Conservation (phyloP, 495 filamentous ascomycete genomes). For the Neurospora pannonica region DNA sequence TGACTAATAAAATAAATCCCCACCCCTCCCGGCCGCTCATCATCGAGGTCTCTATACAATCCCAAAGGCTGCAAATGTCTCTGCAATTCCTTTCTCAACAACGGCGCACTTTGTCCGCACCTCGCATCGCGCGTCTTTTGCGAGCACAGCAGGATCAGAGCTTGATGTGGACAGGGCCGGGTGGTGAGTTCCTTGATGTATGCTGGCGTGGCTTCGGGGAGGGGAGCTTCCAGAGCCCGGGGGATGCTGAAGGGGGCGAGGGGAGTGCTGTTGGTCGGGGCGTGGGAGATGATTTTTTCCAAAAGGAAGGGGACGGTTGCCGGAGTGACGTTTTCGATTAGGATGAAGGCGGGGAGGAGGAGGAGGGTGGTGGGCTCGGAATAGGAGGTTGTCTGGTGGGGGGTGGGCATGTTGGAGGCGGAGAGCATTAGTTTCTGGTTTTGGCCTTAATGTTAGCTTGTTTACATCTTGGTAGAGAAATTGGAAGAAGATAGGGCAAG, state of each 20-base stretch:
- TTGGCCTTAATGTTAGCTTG: not conserved
- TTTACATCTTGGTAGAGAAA: not conserved
- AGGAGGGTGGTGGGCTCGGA: slow-evolving; percentile 69
- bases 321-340: slow-evolving; percentile 81
- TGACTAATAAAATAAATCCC: slow-evolving; percentile 95
- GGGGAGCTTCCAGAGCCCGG: slow-evolving; percentile 45
- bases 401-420: slow-evolving; percentile 84
- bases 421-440: slow-evolving; percentile 76
- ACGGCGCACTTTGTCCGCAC: slow-evolving; percentile 85
- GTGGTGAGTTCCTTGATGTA: slow-evolving; percentile 44
- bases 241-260: slow-evolving; percentile 36
- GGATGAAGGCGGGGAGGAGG: slow-evolving; percentile 76
- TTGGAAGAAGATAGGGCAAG: not conserved
- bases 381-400: slow-evolving; percentile 46
- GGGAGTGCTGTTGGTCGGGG: slow-evolving; percentile 67
- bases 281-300: slow-evolving; percentile 55
- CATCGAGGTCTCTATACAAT: slow-evolving; percentile 76
- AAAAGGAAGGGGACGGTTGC: slow-evolving; percentile 64
- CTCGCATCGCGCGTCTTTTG: slow-evolving; percentile 88
- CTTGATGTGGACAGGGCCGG: slow-evolving; percentile 67
- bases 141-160: slow-evolving; percentile 86
- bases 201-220: slow-evolving; percentile 22
- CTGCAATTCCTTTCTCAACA: slow-evolving; percentile 79
- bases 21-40: slow-evolving; percentile 79
- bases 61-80: slow-evolving; percentile 78